Evolutionary conservation across 306 rosid genomes (phyloP), one percentile per base, ranked within the genome.

Genomic region (Betula pendula): DNA sequence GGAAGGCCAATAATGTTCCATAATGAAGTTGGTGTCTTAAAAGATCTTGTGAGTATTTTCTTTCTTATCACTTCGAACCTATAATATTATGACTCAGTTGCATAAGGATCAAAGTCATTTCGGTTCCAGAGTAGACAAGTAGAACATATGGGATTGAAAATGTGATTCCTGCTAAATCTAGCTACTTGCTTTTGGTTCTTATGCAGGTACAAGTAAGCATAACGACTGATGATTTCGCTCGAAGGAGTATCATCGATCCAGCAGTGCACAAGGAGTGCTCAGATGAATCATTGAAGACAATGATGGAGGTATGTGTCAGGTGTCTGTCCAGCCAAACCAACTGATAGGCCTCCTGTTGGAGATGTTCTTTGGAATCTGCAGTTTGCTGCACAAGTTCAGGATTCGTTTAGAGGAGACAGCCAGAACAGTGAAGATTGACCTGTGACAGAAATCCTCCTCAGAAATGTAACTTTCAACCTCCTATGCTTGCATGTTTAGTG

Each of bases 321-420:
- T 92, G 97, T 70, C 85, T 95, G 66, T 84, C 86, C 15, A 66
- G 44, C 45, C 45, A 90, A 89, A 63, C 84, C 87, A 60, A 58
- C 80, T 69, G 85, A 82, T 6, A 86, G 94, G 81, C 99, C 97
- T 77, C 89, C 99, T 4, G 90, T 92, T 13, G 99, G 90, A 81
- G 99, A 89, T 77, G 82, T 92, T 74, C 92, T 95, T 31, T 95
- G 99, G 99, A 92, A 91, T 83, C 75, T 95, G 90, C 97, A 92
- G 72, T 95, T 89, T 85, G 97, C 97, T 60, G 92, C 90, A 67
- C 99, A 92, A 78, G 90, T 95, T 85, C 99, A 95, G 85, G 88
- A 87, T 75, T 79, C 88, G 47, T 84, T 88, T 73, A 79, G 44
- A 82, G 82, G 75, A 68, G 89, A 89, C 80, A 62, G 79, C 68